Conservation (phyloP, 257 asterid genomes). For the Linaria vulgaris region DNA sequence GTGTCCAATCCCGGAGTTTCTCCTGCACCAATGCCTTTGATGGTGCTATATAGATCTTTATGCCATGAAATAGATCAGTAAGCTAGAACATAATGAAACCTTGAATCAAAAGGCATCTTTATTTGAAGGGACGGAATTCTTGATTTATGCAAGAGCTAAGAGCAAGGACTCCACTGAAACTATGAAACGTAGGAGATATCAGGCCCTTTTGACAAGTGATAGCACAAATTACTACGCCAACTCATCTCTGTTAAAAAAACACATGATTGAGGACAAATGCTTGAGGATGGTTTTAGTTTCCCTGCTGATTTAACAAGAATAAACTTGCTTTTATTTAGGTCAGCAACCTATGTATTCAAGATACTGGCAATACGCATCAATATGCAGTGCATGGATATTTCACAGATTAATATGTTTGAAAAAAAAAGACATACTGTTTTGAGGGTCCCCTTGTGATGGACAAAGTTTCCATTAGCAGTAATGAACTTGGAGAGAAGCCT, state of each 20-base stretch:
- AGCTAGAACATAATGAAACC: slow-evolving; percentile 18
- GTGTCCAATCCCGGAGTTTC: slow-evolving; percentile 84
- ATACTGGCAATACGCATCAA: slow-evolving; percentile 5
- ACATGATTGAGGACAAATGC: slow-evolving; percentile 11
- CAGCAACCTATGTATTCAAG: neutral
- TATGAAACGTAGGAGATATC: neutral
- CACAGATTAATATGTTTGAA: slow-evolving; percentile 14
- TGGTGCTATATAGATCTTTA: slow-evolving; percentile 88
- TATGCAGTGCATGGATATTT: slow-evolving; percentile 9
- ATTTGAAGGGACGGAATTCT: neutral
- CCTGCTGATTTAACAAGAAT: slow-evolving; percentile 18
- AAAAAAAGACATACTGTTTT: slow-evolving; percentile 63
- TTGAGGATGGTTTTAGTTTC: slow-evolving; percentile 8
- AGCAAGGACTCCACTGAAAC: neutral
- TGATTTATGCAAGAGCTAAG: slow-evolving; percentile 18
- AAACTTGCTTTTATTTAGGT: neutral
- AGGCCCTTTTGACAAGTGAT: slow-evolving; percentile 12
- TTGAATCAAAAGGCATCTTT: slow-evolving; percentile 15
- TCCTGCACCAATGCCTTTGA: slow-evolving; percentile 98
- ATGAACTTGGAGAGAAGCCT: slow-evolving; percentile 89
- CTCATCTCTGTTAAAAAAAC: slow-evolving; percentile 11
- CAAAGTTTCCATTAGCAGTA: slow-evolving; percentile 56
- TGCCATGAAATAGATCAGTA: slow-evolving; percentile 24
- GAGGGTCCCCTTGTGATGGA: slow-evolving; percentile 67
- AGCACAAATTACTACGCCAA: slow-evolving; percentile 15